A percentile compares a stretch with the other conserved stretches of the same genome.
Evolutionary conservation across 768 basidiomycete species (phyloP).

Genomic region (Termitomyces sp.): DNA sequence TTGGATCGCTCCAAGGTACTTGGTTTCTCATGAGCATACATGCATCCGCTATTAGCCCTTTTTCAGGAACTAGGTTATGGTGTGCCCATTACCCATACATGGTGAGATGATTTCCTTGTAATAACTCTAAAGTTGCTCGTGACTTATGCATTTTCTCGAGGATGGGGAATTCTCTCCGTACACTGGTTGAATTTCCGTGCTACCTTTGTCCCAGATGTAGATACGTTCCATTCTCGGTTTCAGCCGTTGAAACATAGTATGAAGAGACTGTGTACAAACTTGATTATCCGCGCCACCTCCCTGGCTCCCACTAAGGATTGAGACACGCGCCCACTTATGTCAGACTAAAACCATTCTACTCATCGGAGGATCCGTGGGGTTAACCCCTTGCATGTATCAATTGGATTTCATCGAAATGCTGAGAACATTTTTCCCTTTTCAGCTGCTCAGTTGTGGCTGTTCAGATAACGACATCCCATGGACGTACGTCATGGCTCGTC

Average conservation of each 20-base stretch:
- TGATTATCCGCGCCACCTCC: not conserved
- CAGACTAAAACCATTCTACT: not conserved
- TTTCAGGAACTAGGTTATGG: not conserved
- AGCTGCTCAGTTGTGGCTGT: not conserved
- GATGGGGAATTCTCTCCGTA: not conserved
- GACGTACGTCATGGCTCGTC: not conserved
- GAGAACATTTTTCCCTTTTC: slow-evolving; percentile 6
- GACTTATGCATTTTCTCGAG: too few relatives aligned
- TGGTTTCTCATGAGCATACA: not conserved
- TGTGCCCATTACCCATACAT: too few relatives aligned
- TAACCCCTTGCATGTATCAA: not conserved
- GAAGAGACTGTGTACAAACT: not conserved
- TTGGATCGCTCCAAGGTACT: too few relatives aligned
- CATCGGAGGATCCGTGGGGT: not conserved
- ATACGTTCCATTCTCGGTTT: not conserved
- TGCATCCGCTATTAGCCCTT: too few relatives aligned
- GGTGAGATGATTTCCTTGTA: not conserved
- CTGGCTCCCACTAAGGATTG: not conserved
- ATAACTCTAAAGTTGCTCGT: not conserved
- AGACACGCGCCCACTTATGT: not conserved
- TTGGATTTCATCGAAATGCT: not conserved
- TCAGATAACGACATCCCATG: not conserved
- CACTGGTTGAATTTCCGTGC: not conserved
- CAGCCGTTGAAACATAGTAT: not conserved
- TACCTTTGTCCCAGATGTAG: too few relatives aligned